These are phyloP conservation scores for Durusdinium trenchii DNA, from an alignment of 73 alveolate genomes.

Conservation along the genomic window DNA sequence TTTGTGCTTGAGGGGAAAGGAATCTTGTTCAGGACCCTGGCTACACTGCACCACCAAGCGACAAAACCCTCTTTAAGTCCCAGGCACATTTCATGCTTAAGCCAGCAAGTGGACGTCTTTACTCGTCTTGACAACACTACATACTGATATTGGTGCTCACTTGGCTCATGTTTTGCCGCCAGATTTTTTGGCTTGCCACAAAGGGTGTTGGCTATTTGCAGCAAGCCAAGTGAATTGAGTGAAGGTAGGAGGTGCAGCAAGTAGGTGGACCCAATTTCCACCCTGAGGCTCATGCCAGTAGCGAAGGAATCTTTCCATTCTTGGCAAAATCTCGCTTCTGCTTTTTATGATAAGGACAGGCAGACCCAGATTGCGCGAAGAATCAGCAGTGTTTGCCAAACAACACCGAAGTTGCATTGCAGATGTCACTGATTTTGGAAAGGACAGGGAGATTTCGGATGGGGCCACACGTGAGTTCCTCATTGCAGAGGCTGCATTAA, in stretches of 20 bases:
- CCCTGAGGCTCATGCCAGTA: conserved; percentile 82
- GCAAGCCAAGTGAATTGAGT: background rate
- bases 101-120: background rate
- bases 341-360: conserved; percentile 64
- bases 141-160: background rate
- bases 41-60: conserved; percentile 58
- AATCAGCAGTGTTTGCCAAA: no score
- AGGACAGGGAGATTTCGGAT: conserved; percentile 81
- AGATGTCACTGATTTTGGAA: background rate
- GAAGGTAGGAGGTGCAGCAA: background rate
- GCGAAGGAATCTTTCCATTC: conserved; percentile 91
- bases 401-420: no score
- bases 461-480: conserved; percentile 70
- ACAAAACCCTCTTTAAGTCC: conserved; percentile 83
- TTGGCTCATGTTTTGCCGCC: no score
- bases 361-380: no score
- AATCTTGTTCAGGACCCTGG: conserved; percentile 7
- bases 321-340: conserved; percentile 68
- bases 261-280: no score
- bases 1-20: background rate
- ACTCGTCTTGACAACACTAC: background rate
- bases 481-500: conserved; percentile 72
- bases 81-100: background rate
- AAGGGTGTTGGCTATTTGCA: conserved; percentile 72
- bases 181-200: conserved; percentile 92